A percentile compares a stretch with the other conserved stretches of the same genome.
These are phyloP conservation scores for Cystobasidium onofrii DNA, from an alignment of 768 basidiomycete species.

Conservation along the genomic window DNA sequence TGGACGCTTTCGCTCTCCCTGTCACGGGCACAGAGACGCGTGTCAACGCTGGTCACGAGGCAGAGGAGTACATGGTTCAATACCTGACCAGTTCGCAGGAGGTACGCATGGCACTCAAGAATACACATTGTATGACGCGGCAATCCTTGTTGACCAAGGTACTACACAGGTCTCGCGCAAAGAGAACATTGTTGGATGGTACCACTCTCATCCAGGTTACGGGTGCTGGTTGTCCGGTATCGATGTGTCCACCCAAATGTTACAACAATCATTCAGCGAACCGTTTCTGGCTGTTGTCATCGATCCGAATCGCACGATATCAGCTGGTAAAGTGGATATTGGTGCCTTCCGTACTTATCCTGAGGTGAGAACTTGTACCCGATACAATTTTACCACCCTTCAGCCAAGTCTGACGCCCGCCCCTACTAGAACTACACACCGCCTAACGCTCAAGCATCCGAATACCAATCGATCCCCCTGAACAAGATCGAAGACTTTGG, in stretches of 20 bases:
- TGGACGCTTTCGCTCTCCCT: slow-evolving; percentile 94
- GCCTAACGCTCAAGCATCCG: slow-evolving; percentile 57
- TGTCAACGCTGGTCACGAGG: slow-evolving; percentile 90
- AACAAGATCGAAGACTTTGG: slow-evolving; percentile 99
- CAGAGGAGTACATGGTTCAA: slow-evolving; percentile 97
- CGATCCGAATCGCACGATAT: slow-evolving; percentile 95
- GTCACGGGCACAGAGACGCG: slow-evolving; percentile 97
- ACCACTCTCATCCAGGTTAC: slow-evolving; percentile 97
- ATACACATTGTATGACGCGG: background rate
- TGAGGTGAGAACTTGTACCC: slow-evolving; percentile 48
- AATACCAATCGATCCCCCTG: slow-evolving; percentile 93
- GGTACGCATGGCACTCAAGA: slow-evolving; percentile 47
- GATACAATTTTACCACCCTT: background rate
- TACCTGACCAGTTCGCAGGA: slow-evolving; percentile 73
- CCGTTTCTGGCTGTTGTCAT: slow-evolving; percentile 97
- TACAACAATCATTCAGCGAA: slow-evolving; percentile 88
- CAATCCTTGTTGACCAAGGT: no score
- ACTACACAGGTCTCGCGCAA: slow-evolving; percentile 42
- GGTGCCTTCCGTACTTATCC: slow-evolving; percentile 98
- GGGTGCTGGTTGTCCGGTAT: slow-evolving; percentile 99
- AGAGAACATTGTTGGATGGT: slow-evolving; percentile 87
- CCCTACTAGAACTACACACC: slow-evolving; percentile 65
- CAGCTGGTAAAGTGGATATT: slow-evolving; percentile 96
- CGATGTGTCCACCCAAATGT: slow-evolving; percentile 93
- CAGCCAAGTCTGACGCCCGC: background rate